These are phyloP conservation scores for Lodderomyces pseudojiufengensis DNA, from an alignment of 1,139 yeast genomes.

Conservation along the genomic window DNA sequence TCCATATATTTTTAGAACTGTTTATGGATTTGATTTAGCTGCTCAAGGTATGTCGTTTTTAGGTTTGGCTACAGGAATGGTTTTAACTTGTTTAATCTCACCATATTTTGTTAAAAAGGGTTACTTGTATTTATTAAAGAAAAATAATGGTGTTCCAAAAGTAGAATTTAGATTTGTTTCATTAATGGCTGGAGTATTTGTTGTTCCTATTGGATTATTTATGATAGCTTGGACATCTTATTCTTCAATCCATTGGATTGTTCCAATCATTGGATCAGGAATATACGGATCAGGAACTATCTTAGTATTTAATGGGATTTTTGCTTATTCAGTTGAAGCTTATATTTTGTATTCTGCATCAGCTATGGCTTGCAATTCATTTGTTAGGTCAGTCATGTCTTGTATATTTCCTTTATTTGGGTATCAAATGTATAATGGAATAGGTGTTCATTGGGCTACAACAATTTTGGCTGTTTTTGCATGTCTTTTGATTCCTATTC, in stretches of 20 bases:
- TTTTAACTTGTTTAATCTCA: slow-evolving; percentile 20
- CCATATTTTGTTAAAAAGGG: slow-evolving; percentile 23
- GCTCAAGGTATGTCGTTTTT: slow-evolving; percentile 49
- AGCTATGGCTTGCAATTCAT: slow-evolving; percentile 40
- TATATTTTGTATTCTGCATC: slow-evolving; percentile 40
- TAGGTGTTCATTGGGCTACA: slow-evolving; percentile 42
- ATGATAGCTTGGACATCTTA: slow-evolving; percentile 43
- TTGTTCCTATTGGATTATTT: slow-evolving; percentile 35
- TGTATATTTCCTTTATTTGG: slow-evolving; percentile 41
- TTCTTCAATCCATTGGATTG: slow-evolving; percentile 37
- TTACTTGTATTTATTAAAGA: slow-evolving; percentile 19
- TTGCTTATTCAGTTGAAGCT: slow-evolving; percentile 39
- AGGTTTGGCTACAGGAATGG: slow-evolving; percentile 50
- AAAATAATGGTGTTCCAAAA: slow-evolving; percentile 29
- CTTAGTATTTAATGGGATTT: slow-evolving; percentile 38
- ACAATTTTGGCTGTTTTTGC: slow-evolving; percentile 35
- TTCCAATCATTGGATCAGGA: slow-evolving; percentile 36
- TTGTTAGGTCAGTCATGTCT: slow-evolving; percentile 35
- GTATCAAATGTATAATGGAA: slow-evolving; percentile 29
- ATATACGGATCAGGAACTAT: slow-evolving; percentile 37
- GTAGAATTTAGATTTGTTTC: slow-evolving; percentile 40
- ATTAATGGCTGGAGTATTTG: slow-evolving; percentile 31
- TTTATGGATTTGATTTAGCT: slow-evolving; percentile 39
- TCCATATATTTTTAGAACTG: slow-evolving; percentile 50
- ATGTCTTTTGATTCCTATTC: slow-evolving; percentile 32